Conservation (phyloP, 2,329 filamentous ascomycete species). For the Xylogone sp. region DNA sequence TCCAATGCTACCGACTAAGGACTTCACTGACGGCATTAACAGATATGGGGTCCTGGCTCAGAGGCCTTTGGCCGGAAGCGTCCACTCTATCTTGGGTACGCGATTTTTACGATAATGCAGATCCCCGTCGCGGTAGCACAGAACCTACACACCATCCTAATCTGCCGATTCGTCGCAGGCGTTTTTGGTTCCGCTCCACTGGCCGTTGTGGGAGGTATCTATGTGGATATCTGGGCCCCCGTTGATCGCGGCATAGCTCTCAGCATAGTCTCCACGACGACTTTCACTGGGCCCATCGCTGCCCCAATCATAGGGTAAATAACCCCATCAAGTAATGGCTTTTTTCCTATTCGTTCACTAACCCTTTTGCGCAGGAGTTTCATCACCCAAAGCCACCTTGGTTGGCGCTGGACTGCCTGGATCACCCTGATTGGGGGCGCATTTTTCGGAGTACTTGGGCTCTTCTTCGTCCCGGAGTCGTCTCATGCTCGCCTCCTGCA, state of each 20-base stretch:
- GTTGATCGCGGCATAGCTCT: conserved; percentile 54
- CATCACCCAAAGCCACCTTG: conserved; percentile 56
- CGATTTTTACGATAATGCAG: conserved; percentile 67
- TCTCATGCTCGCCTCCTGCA: conserved; percentile 30
- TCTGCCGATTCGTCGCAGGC: conserved; percentile 63
- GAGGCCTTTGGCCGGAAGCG: conserved; percentile 66
- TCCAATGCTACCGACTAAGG: no score
- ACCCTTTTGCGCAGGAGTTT: conserved; percentile 49
- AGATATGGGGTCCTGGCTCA: conserved; percentile 71
- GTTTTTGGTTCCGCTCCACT: conserved; percentile 63
- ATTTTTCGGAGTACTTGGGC: conserved; percentile 32
- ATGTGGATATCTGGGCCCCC: conserved; percentile 69
- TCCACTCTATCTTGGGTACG: conserved; percentile 57
- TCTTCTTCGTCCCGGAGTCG: conserved; percentile 30
- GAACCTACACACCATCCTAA: conserved; percentile 64
- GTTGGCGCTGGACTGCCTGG: conserved; percentile 74
- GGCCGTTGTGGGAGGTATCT: conserved; percentile 66
- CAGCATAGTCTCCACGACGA: conserved; percentile 55
- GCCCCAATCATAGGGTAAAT: conserved; percentile 62
- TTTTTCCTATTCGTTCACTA: no score
- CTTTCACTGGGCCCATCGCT: conserved; percentile 64
- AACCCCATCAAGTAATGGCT: no score
- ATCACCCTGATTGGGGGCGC: conserved; percentile 43
- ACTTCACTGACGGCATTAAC: no score
- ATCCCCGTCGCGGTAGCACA: conserved; percentile 62